phyloP scores from a whole-genome alignment of 2,329 filamentous ascomycete genomes.

The Chaetomium sp. region DNA sequence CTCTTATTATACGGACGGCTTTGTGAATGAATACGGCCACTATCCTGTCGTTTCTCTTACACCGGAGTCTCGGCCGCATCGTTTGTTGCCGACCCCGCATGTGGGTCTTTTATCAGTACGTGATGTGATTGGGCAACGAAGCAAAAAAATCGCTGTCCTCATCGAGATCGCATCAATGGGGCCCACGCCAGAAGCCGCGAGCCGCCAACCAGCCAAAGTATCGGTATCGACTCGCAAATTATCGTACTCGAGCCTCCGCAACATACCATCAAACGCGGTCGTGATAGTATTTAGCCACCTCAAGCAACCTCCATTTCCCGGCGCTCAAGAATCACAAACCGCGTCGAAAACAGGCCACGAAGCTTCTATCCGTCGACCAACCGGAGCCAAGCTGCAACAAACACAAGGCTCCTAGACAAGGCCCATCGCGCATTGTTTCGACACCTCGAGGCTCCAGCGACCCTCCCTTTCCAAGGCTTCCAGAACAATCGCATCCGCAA shows the following conservation, averaged over 20 bases:
- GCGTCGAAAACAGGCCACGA: background rate
- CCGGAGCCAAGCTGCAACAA: conserved; percentile 10
- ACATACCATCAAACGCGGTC: background rate
- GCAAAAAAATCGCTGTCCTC: conserved; percentile 18
- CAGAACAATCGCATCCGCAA: conserved; percentile 16
- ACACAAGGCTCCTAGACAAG: conserved; percentile 8
- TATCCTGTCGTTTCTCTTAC: too few relatives aligned
- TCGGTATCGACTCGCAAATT: background rate
- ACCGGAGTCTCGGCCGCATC: too few relatives aligned
- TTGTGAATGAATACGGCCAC: too few relatives aligned
- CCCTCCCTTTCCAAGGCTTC: conserved; percentile 3
- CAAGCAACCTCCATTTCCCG: too few relatives aligned
- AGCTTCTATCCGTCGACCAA: conserved; percentile 3
- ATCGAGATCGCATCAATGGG: conserved; percentile 16
- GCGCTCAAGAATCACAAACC: background rate
- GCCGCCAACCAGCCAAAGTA: background rate
- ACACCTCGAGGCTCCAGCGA: conserved; percentile 13
- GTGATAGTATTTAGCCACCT: too few relatives aligned
- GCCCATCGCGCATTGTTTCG: conserved; percentile 10
- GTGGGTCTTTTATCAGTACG: conserved; percentile 15
- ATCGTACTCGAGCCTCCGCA: background rate
- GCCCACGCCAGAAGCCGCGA: conserved; percentile 9
- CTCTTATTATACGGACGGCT: too few relatives aligned
- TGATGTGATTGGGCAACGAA: conserved; percentile 18
- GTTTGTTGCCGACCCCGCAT: conserved; percentile 9